These are phyloP conservation scores for Eragrostis nindensis DNA, from an alignment of 176 grass and related monocot species.

Conservation along the genomic window DNA sequence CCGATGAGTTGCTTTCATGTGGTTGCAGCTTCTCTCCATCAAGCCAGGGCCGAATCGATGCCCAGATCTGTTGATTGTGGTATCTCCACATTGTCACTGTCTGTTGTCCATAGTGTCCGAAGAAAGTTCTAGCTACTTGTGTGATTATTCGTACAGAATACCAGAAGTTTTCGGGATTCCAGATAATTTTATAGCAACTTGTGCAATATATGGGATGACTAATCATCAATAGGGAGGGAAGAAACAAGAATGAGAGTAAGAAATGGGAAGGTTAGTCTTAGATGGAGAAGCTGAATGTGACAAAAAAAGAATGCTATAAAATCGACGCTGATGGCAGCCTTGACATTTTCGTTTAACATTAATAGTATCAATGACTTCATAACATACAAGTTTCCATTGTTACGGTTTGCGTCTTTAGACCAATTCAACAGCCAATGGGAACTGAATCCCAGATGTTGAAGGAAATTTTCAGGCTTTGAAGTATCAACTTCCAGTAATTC, in stretches of 20 bases:
- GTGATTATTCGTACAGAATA: background rate
- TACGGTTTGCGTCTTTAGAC: background rate
- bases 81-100: background rate
- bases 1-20: background rate
- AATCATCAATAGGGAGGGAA: background rate
- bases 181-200: no score
- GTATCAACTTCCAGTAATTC: background rate
- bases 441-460: background rate
- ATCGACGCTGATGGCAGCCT: background rate
- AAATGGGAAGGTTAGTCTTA: background rate
- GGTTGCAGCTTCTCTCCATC: background rate
- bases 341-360: no score
- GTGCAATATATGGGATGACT: background rate
- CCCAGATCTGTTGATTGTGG: no score
- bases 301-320: background rate
- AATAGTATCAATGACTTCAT: no score
- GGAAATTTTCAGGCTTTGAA: constrained; percentile 15
- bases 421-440: constrained; percentile 32
- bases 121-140: background rate
- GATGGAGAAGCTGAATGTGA: background rate
- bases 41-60: no score
- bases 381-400: background rate
- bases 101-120: background rate
- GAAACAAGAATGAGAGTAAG: background rate
- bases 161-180: background rate